Evolutionary conservation across 805 yeast species (phyloP).

Genomic region (Candida parachauliodes): DNA sequence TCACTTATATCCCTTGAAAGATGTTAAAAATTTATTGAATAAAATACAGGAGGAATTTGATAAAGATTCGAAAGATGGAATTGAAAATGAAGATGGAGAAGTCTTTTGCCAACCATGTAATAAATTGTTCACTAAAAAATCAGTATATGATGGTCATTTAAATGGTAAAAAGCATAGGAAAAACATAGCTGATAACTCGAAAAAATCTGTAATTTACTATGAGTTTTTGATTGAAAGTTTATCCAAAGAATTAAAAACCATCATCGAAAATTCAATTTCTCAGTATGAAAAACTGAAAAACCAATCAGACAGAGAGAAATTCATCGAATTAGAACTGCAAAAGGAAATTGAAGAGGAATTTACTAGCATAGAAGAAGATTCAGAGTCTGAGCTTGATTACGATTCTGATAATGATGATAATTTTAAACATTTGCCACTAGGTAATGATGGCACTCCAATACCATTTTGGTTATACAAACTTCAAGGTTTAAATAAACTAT

Average conservation of each 20-base stretch:
- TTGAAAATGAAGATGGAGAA: conserved; percentile 20
- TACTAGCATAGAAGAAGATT: conserved; percentile 25
- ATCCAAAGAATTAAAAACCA: conserved; percentile 33
- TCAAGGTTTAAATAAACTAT: conserved; percentile 75
- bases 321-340: conserved; percentile 44
- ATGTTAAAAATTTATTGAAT: conserved; percentile 25
- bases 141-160: conserved; percentile 69
- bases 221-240: conserved; percentile 41
- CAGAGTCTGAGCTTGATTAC: conserved; percentile 11
- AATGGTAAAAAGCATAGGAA: conserved; percentile 72
- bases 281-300: conserved; percentile 65
- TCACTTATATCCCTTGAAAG: conserved; percentile 47
- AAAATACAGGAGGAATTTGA: conserved; percentile 10
- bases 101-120: conserved; percentile 64
- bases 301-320: conserved; percentile 67
- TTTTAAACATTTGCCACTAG: conserved; percentile 67
- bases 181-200: conserved; percentile 19
- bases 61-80: conserved; percentile 9
- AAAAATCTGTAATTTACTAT: conserved; percentile 1
- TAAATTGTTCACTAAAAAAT: conserved; percentile 55
- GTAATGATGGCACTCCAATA: conserved; percentile 87
- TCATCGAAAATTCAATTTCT: conserved; percentile 47
- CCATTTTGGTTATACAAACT: conserved; percentile 92
- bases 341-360: conserved; percentile 37
- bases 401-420: conserved; percentile 34